These are phyloP conservation scores for Penicillium pulvis DNA, from an alignment of 495 filamentous ascomycete species.

Conservation along the genomic window DNA sequence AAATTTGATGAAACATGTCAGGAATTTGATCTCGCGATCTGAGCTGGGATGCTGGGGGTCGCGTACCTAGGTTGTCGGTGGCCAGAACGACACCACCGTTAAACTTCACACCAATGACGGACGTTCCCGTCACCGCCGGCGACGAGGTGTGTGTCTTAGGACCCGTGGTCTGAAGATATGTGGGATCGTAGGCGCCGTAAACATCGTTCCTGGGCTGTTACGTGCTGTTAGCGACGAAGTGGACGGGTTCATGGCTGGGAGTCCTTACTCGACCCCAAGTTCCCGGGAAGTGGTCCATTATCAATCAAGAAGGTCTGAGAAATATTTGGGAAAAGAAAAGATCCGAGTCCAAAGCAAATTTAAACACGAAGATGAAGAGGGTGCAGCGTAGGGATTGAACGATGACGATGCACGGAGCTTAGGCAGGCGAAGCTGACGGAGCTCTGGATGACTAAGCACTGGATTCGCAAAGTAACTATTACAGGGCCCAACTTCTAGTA, in stretches of 20 bases:
- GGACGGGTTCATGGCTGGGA: slow-evolving; percentile 24
- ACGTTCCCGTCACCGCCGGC: slow-evolving; percentile 93
- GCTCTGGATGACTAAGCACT: slow-evolving; percentile 35
- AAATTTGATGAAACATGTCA: not conserved
- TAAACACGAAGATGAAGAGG: slow-evolving; percentile 10
- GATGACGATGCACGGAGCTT: slow-evolving; percentile 33
- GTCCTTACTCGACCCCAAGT: slow-evolving; percentile 89
- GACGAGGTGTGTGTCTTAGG: slow-evolving; percentile 86
- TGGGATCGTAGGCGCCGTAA: slow-evolving; percentile 88
- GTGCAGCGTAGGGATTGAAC: slow-evolving; percentile 19
- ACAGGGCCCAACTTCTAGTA: too few species aligned
- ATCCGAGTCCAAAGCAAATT: not conserved
- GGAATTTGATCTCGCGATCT: not conserved
- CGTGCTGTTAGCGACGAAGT: slow-evolving; percentile 31
- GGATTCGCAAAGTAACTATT: not conserved
- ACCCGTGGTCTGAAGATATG: slow-evolving; percentile 70
- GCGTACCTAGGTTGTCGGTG: slow-evolving; percentile 89
- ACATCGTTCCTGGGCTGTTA: slow-evolving; percentile 88
- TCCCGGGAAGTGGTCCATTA: slow-evolving; percentile 95
- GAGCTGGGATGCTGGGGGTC: not conserved
- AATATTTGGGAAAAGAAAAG: not conserved
- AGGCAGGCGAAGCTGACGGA: slow-evolving; percentile 48
- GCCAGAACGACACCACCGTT: slow-evolving; percentile 95
- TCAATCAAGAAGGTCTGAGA: slow-evolving; percentile 13
- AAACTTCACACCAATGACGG: slow-evolving; percentile 91